These are phyloP conservation scores for Fusarium virguliforme DNA, from an alignment of 2,329 filamentous ascomycete genomes.

Conservation along the genomic window DNA sequence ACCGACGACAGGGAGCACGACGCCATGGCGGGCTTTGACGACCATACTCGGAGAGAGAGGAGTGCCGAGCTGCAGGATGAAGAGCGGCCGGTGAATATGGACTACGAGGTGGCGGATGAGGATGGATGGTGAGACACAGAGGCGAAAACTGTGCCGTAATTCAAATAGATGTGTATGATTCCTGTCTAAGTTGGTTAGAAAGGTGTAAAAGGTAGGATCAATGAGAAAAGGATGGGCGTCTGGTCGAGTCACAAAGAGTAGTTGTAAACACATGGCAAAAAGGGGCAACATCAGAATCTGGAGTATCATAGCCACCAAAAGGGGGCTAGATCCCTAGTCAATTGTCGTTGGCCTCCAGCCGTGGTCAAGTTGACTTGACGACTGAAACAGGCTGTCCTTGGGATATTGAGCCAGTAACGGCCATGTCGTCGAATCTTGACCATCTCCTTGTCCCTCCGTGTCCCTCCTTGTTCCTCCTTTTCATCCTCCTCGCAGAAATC, in stretches of 20 bases:
- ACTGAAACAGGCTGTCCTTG: slow-evolving; percentile 12
- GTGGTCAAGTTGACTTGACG: slow-evolving; percentile 7
- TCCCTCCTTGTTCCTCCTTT: slow-evolving; percentile 5
- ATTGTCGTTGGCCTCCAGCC: slow-evolving; percentile 26
- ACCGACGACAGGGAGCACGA: slow-evolving; percentile 46
- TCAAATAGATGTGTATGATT: background rate
- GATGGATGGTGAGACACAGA: slow-evolving; percentile 60
- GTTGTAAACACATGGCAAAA: background rate
- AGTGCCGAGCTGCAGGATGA: slow-evolving; percentile 47
- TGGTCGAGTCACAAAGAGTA: background rate
- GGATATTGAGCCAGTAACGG: background rate
- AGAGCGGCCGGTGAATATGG: slow-evolving; percentile 62
- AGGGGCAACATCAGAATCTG: slow-evolving; percentile 6
- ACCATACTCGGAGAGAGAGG: slow-evolving; percentile 33
- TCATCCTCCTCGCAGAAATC: slow-evolving; percentile 16
- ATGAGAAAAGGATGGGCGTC: background rate
- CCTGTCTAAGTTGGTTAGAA: background rate
- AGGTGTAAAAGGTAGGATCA: slow-evolving; percentile 2
- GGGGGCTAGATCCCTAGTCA: slow-evolving; percentile 39
- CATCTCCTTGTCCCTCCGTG: slow-evolving; percentile 8
- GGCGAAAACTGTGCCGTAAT: background rate
- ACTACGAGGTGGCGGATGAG: slow-evolving; percentile 70
- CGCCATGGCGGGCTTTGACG: slow-evolving; percentile 48
- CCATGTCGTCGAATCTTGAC: slow-evolving; percentile 15
- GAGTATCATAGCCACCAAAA: slow-evolving; percentile 34